A percentile compares a stretch with the other conserved stretches of the same genome.
phyloP scores from a whole-genome alignment of 257 asterid genomes.

The Verbena officinalis region DNA sequence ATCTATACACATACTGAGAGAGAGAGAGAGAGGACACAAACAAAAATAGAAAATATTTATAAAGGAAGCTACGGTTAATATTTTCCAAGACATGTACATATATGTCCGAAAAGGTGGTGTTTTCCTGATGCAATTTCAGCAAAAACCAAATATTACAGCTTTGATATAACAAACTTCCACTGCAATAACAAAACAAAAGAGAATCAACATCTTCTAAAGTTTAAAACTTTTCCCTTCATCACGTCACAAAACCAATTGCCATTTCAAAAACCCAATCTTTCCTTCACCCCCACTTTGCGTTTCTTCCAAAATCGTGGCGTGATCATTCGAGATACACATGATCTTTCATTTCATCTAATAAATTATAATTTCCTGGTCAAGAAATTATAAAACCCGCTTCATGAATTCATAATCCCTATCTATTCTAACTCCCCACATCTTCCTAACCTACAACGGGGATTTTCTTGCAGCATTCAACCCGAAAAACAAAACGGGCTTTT shows the following conservation, averaged over 20 bases:
- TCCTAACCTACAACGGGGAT: background rate
- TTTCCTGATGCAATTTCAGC: background rate
- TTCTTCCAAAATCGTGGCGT: background rate
- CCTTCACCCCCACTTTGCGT: background rate
- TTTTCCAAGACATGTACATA: background rate
- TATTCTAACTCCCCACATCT: background rate
- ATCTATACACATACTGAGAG: too few relatives aligned
- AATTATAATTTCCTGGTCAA: conserved; percentile 65
- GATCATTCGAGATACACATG: background rate
- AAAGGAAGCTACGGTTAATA: background rate
- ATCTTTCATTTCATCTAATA: conserved; percentile 56
- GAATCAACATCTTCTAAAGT: background rate
- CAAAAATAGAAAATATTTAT: background rate
- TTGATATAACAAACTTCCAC: background rate
- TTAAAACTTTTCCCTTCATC: background rate
- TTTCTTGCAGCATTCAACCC: background rate
- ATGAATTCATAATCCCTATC: conserved; percentile 25
- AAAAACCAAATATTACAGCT: background rate
- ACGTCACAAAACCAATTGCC: background rate
- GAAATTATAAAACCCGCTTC: conserved; percentile 19
- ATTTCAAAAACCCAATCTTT: background rate
- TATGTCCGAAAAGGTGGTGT: background rate
- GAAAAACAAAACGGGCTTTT: background rate
- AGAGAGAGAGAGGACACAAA: too few relatives aligned
- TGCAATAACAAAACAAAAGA: background rate